Conservation (phyloP, 2,329 filamentous ascomycete genomes). For the Grosmannia serpens region DNA sequence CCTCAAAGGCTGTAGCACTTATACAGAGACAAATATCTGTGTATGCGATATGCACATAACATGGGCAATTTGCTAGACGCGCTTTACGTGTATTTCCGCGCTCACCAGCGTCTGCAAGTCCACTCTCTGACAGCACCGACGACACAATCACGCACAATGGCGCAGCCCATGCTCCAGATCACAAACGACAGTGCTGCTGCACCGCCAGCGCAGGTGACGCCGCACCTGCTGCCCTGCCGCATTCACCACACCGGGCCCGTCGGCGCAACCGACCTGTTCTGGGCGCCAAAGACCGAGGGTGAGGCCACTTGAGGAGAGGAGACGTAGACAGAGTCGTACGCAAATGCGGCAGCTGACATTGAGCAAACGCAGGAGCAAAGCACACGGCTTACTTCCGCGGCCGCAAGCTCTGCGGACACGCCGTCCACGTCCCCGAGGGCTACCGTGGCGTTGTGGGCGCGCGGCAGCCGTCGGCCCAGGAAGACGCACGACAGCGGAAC, state of each 20-base stretch:
- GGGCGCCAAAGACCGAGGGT: conserved; percentile 41
- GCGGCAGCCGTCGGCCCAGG: conserved; percentile 22
- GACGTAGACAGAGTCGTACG: background rate
- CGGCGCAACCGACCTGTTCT: conserved; percentile 53
- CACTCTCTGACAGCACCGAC: background rate
- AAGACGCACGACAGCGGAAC: conserved; percentile 12
- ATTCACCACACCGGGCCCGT: conserved; percentile 69
- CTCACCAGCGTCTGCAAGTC: background rate
- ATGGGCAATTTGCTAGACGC: background rate
- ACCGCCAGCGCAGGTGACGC: conserved; percentile 29
- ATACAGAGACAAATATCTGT: background rate
- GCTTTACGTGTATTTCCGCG: background rate
- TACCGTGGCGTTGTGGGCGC: conserved; percentile 56
- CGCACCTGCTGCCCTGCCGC: conserved; percentile 69
- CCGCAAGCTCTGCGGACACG: conserved; percentile 61
- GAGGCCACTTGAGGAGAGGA: background rate
- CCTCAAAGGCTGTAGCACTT: too few species aligned
- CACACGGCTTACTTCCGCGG: conserved; percentile 64
- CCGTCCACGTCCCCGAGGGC: conserved; percentile 54
- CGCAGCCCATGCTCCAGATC: conserved; percentile 30
- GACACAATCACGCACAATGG: conserved; percentile 20
- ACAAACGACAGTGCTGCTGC: conserved; percentile 14
- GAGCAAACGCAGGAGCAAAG: conserved; percentile 29
- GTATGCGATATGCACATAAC: background rate
- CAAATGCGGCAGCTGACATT: background rate